Percentiles rank a stretch among this genome's conserved stretches.
Conservation (phyloP, 148 eudicot genomes). For the Polygonum maritimum region DNA sequence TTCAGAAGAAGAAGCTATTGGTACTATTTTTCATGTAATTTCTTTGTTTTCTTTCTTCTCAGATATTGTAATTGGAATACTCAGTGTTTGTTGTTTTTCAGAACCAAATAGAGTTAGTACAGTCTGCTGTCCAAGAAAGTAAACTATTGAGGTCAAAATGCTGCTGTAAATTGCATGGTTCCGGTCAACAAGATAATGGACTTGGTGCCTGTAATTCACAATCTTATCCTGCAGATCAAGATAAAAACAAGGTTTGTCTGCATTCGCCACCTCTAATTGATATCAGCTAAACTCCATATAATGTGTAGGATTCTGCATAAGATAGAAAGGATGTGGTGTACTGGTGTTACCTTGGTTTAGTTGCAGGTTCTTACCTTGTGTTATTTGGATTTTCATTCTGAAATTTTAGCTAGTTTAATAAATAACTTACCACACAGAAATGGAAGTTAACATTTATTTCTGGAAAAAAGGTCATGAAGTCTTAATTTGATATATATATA, state of each 20-base stretch:
- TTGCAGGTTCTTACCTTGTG: background rate
- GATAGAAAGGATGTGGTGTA: background rate
- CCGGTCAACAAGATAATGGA: constrained; percentile 18
- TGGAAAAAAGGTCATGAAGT: background rate
- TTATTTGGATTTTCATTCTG: background rate
- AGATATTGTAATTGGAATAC: background rate
- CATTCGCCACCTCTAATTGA: background rate
- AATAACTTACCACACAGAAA: no score
- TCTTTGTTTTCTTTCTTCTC: background rate
- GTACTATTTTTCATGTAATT: constrained; percentile 27
- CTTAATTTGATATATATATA: background rate
- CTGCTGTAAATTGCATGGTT: constrained; percentile 12
- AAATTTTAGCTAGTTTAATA: no score
- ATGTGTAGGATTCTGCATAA: background rate
- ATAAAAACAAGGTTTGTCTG: constrained; percentile 27
- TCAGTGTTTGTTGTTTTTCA: constrained; percentile 23
- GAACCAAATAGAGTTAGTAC: constrained; percentile 40
- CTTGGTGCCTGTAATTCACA: constrained; percentile 16
- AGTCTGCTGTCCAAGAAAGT: constrained; percentile 47
- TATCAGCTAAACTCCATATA: background rate
- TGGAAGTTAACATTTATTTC: background rate
- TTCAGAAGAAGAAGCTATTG: constrained; percentile 45
- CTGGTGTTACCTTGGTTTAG: background rate
- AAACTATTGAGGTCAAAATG: constrained; percentile 33
- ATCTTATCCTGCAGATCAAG: constrained; percentile 13